Evolutionary conservation across 345 rosid genomes (phyloP), one percentile per base, ranked within the genome.

Genomic region (Eucalyptus tenuipes): DNA sequence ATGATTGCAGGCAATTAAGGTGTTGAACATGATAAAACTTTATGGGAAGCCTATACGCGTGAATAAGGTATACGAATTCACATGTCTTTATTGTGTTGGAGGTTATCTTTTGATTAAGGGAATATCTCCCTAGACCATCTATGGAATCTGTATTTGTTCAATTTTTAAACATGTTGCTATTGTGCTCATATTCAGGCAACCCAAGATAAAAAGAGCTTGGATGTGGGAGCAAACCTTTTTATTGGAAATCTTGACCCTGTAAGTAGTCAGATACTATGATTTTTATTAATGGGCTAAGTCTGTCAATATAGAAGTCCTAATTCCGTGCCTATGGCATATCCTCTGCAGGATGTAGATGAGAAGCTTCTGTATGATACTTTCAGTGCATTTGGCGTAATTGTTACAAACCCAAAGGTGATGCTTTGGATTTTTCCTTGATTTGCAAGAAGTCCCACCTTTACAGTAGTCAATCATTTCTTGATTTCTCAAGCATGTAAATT

Each of bases 171-270:
- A 40, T 59, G 50, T 59, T 87, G 55, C 47, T 87, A 31, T 40
- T 57, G 17, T n/a, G 47, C 50, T n/a, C 90, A 88, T 87, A 85
- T 90, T 87, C 90, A 98, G 99, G 99, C 99, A 16, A 94, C 99
- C 37, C 99, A 98, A 95, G 99, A 98, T 93, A 98, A 98, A 92
- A 98, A 98, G 94, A 98, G 98, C 89, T 92, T 97, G 93, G 99
- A 98, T 88, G 99, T 98, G 50, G 99, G 99, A 85, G 99, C 99
- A 52, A 98, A 98, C 90, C 98, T 98, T 87, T 98, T 98, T 90
- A 98, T 97, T 50, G 99, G 99, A 85, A 98, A 98, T 92, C 98
- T 98, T 89, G 99, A 98, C 87, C 97, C 99, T 22, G 99, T 98
- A 90, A 94, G 98, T 92, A 75, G 47, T 50, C 27, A 20, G 50